Evolutionary conservation across 495 filamentous ascomycete genomes (phyloP), one percentile per base, ranked within the genome.

Genomic region (Aspergillus biplanus): DNA sequence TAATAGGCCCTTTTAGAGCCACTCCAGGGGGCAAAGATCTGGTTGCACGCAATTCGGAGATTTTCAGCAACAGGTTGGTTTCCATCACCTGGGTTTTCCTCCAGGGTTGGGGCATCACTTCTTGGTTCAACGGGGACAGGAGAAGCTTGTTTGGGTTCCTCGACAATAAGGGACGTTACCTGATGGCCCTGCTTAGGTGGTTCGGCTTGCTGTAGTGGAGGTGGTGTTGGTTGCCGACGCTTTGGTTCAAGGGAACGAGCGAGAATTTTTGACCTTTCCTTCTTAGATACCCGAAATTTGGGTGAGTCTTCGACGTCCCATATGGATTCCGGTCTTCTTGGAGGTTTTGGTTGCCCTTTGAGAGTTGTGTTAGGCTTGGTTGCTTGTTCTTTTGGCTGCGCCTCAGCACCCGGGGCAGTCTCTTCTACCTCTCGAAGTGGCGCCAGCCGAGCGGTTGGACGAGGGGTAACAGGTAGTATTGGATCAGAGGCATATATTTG

Each of bases 21-120:
- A 63, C 73, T 81, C 78, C 83, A 85, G 39, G 77, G 70, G 13
- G 83, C 80, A 60, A 85, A 69, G 0, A 84, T 80, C 60, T 83
- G 80, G 27, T 78, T 79, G n/a, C 75, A 75, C 2, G 79, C 78
- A 44, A 80, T 64, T 32, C 65, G 39, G 15, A 47, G 5, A n/a
- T 66, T 56, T 6, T 71, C 65, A 27, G 48, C 49, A 18, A 18
- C 12, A 32, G 27, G 39, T 9, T 53, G 57, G 13, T 33, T 52
- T 34, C 33, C n/a, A 33, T 57, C 34, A 15, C 18, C 13, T 15
- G 65, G 42, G 9, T 33, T 50, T 32, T 34, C 56, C 16, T 44
- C 35, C 33, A 33, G 16, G 7, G 52, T 15, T 0, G 52, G 27
- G 21, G 21, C 21, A n/a, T 66, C 32, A 31, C 44, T 60, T 2